phyloP scores from a whole-genome alignment of 148 eudicot species.

The Fallopia convolvulus region DNA sequence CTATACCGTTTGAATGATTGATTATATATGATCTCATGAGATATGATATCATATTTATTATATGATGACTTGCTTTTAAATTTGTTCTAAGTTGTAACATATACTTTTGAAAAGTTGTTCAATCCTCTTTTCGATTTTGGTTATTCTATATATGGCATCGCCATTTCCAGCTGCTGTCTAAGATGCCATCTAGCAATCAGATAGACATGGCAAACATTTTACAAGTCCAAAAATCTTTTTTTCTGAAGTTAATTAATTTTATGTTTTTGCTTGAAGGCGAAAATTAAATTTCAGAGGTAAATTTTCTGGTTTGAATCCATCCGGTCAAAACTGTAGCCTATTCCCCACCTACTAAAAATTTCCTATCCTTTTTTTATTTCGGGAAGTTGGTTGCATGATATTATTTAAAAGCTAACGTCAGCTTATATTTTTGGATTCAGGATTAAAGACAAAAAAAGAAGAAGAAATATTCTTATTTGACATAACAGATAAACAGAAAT shows the following conservation, averaged over 20 bases:
- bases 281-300: neutral
- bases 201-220: too few species aligned
- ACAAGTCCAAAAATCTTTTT: neutral
- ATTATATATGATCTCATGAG: neutral
- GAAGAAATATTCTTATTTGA: too few species aligned
- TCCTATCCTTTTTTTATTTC: neutral
- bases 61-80: neutral
- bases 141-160: too few species aligned
- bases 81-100: too few species aligned
- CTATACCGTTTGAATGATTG: neutral
- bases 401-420: neutral
- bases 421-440: neutral
- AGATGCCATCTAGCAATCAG: too few species aligned
- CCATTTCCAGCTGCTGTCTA: too few species aligned
- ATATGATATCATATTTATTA: neutral
- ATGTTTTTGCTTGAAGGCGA: neutral
- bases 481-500: too few species aligned
- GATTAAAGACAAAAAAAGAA: too few species aligned
- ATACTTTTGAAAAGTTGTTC: too few species aligned
- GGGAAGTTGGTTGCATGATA: conserved; percentile 3
- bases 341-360: neutral
- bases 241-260: neutral
- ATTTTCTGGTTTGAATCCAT: too few species aligned
- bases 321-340: neutral
- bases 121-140: too few species aligned